These are phyloP conservation scores for Fusarium nodosum DNA, from an alignment of 2,329 filamentous ascomycete species.

Conservation along the genomic window DNA sequence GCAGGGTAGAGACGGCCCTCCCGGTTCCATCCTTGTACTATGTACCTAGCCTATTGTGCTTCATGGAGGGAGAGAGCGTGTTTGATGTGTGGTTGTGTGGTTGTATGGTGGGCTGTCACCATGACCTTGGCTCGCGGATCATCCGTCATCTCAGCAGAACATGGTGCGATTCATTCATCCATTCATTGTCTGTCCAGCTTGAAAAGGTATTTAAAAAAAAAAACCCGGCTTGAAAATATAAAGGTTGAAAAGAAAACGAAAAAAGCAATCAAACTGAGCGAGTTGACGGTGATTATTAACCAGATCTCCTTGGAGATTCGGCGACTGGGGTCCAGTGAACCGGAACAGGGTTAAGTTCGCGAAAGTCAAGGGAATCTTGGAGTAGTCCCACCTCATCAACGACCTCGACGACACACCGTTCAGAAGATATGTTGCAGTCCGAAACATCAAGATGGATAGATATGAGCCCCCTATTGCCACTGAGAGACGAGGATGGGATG, in stretches of 20 bases:
- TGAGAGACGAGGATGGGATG: neutral
- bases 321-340: slow-evolving; percentile 15
- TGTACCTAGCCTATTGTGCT: slow-evolving; percentile 7
- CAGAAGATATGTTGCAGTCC: slow-evolving; percentile 31
- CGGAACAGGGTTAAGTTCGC: slow-evolving; percentile 18
- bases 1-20: slow-evolving; percentile 32
- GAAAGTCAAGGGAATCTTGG: slow-evolving; percentile 39
- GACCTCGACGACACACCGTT: slow-evolving; percentile 43
- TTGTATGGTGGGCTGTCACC: slow-evolving; percentile 37
- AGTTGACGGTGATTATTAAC: neutral
- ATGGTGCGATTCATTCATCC: slow-evolving; percentile 19
- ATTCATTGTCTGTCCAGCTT: neutral
- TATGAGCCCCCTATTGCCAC: neutral
- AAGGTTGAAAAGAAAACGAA: neutral
- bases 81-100: slow-evolving; percentile 28
- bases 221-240: neutral
- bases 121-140: slow-evolving; percentile 23
- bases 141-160: slow-evolving; percentile 26
- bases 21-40: slow-evolving; percentile 10
- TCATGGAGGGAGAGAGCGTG: slow-evolving; percentile 4
- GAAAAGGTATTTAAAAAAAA: neutral
- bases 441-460: slow-evolving; percentile 23
- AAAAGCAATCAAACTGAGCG: slow-evolving; percentile 6
- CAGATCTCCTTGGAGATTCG: slow-evolving; percentile 6
- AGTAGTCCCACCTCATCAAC: slow-evolving; percentile 32